Base-by-base conservation (phyloP, 371 early-diverging fungal genomes). In the Rhizopus delemar region DNA sequence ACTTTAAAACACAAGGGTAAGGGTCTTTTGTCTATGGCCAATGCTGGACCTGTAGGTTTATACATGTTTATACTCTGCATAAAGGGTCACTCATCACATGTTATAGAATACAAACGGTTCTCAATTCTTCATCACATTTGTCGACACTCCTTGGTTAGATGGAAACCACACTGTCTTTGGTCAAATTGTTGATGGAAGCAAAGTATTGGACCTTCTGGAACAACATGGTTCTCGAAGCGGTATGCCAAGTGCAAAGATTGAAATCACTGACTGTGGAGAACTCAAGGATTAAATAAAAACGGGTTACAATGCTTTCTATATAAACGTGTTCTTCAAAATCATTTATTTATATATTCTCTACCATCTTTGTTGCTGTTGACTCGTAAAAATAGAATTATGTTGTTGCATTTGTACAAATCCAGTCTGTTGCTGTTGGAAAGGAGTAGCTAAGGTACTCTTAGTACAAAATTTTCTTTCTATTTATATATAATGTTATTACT, bases 11-110 rank as follows among this genome's bases (percentile, higher is more conserved):
- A 99, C 82, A 81, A 77, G 33, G 87, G 81, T 38, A 53, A 76
- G 64, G 94, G 94, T 55, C 55, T 91, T 41, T 80, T 98, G 65
- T 94, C 95, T 36, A 99, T 99, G 99, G 99, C 99, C 52, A 99
- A 98, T 72, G 83, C 93, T 61, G 99, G 98, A 28, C 87, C 83
- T 32, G 80, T 75, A 80, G 65, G 78, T 72, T 13, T 29, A 28
- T 52, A 15, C 8, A 16, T 9, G 22, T 12, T 36, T 13, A 11
- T 22, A 38, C 34, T 36, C 9, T 16, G 12, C 15, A n/a, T 15
- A 16, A 12, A 38, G 38, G 0, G 15, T 35, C 43, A 7, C 36
- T 11, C 7, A 56, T 29, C 32, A 12, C 16, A 41, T 33, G 4
- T 38, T 39, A 15, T 66, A 81, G 81, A 85, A 87, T 76, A 88